Conservation (phyloP, 352 stramenopile genomes). For the Phytophthora gonapodyides region DNA sequence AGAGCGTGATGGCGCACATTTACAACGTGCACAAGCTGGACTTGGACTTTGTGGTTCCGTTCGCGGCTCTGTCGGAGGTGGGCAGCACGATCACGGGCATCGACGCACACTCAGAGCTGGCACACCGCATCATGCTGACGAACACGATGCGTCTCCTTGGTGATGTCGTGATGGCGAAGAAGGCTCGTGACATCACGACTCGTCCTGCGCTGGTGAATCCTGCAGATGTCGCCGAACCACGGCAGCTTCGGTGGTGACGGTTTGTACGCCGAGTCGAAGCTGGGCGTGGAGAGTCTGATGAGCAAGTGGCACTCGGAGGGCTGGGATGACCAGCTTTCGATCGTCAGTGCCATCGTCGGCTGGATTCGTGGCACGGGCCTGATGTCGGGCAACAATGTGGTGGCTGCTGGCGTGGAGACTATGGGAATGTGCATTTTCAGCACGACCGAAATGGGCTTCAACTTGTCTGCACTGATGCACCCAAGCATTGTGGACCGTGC, state of each 20-base stretch:
- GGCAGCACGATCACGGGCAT: constrained; percentile 83
- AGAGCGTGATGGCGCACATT: constrained; percentile 74
- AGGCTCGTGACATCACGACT: constrained; percentile 65
- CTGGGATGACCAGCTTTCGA: constrained; percentile 86
- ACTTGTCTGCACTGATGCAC: constrained; percentile 84
- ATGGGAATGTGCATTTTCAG: constrained; percentile 87
- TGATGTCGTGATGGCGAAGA: constrained; percentile 78
- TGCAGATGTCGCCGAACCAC: constrained; percentile 88
- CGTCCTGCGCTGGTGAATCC: constrained; percentile 76
- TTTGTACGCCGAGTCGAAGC: constrained; percentile 89
- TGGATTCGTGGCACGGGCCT: constrained; percentile 88
- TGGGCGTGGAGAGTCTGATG: constrained; percentile 86
- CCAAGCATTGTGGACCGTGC: constrained; percentile 76
- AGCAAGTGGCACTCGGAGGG: constrained; percentile 88
- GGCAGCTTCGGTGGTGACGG: constrained; percentile 87
- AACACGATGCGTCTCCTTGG: constrained; percentile 87
- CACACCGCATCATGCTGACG: constrained; percentile 90
- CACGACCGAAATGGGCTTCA: constrained; percentile 90
- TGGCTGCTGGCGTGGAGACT: constrained; percentile 79
- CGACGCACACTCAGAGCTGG: constrained; percentile 75
- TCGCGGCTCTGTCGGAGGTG: constrained; percentile 82
- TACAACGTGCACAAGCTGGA: constrained; percentile 85
- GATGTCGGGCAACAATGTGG: constrained; percentile 90
- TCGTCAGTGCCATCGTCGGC: constrained; percentile 86
- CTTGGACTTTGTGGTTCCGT: constrained; percentile 89